Evolutionary conservation across 257 asterid genomes (phyloP), one percentile per base, ranked within the genome.

Genomic region (Ophiorrhiza pumila): DNA sequence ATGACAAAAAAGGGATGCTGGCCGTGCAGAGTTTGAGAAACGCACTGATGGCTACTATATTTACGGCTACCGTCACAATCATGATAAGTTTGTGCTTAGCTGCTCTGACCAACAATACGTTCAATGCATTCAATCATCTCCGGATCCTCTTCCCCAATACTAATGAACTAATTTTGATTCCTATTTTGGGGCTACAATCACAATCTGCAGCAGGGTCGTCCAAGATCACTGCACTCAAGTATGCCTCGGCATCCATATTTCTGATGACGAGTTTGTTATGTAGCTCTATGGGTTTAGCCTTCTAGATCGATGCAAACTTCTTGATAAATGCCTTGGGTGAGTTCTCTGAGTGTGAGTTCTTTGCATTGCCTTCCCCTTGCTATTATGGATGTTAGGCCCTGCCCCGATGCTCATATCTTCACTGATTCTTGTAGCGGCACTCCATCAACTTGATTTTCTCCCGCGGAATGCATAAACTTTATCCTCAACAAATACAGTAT

Each of bases 1-100:
- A 87, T 22, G 94, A 87, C 64, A 91, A 87, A 74, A 87, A 86
- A 81, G 96, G 89, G 0, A 91, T 74, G 86, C 60, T 91, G 20
- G 97, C 88, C 0, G 92, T 91, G 0, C 97, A 91, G 68, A 91
- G 96, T 84, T 69, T 89, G 68, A 81, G 97, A 46, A 91, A 91
- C 83, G 78, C 89, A 12, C 72, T 91, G n/a, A 91, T 91, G 97
- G 84, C 64, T 67, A 74, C 94, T 1, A 91, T 89, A 67, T 86
- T 91, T 39, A 85, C 87, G 3, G 96, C 94, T 67, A 80, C 94
- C 7, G 31, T 87, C 72, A 89, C 96, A 7, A 58, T 83, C 43
- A 27, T 89, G 65, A 76, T 89, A 63, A 82, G 78, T 0, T 2
- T 86, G 29, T 77, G 87, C 34, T 75, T 91, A 12, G 96, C 89